Evolutionary conservation across 2,329 filamentous ascomycete species (phyloP), one percentile per base, ranked within the genome.

Genomic region (Penicillium sp.): DNA sequence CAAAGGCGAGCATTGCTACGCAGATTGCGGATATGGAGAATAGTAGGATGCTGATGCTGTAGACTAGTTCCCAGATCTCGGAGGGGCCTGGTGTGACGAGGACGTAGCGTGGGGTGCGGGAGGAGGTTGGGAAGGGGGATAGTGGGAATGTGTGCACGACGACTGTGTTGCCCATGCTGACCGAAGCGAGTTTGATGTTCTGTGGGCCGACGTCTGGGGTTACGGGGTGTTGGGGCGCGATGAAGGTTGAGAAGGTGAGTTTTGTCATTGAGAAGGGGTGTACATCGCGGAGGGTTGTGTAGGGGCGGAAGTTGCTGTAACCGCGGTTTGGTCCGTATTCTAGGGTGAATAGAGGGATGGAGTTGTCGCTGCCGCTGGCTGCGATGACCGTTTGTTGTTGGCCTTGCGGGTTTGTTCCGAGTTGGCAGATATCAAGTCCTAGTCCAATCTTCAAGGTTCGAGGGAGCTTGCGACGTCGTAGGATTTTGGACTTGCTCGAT

Each of bases 81-180:
- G 83, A 82, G 23, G 82, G 78, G 1, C 78, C 78, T 2, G 86
- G 82, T 60, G 84, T 79, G 19, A 83, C 84, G 33, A 92, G 84
- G 4, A 92, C 83, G 70, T 92, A 92, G 60, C 90, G 89, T 10
- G 83, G 79, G 0, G 83, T 75, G 23, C 77, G 67, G 10, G 78
- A 78, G n/a, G 69, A 62, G 3, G 72, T 65, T 8, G 78, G 76
- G 34, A 71, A 72, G 10, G 76, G 76, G 5, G 76, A 71, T 6
- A 96, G 82, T 0, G 90, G 87, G 60, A 96, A 86, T 39, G 85
- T 88, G 73, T 96, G 90, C 27, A 96, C 87, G 31, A 89, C 85
- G 40, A 92, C 85, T 0, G 87, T 90, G 71, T 92, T 92, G 59
- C 86, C 88, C 65, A 95, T 86, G 48, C 89, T 91, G 40, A 91